Base-by-base conservation (phyloP, 768 basidiomycete species). In the Tylopilus rubrobrunneus region DNA sequence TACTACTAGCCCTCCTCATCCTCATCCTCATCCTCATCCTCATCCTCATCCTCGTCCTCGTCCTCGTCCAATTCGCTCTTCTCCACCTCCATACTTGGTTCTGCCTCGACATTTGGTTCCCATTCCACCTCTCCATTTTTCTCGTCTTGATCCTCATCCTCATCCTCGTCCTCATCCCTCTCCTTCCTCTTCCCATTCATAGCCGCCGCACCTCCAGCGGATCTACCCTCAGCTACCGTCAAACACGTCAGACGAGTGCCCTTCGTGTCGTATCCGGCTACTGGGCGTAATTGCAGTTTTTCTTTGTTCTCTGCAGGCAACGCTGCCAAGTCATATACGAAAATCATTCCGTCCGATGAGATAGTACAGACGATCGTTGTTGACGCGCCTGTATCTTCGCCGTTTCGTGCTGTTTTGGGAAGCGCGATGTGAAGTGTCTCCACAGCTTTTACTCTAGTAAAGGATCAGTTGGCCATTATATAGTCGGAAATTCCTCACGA, bases 321-420 rank as follows among this genome's bases (percentile, higher is more conserved):
- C 7, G 69, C 62, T 2, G 78, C 76, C 52, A 92, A 71, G 67
- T 94, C 86, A 68, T 86, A 93, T 19, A 94, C 64, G 57, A 84
- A 81, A 52, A 94, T 80, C 54, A 83, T 82, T 7, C 97, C 97
- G 55, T 98, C 97, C 0, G 96, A 97, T 0, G 94, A 98, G 15
- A 83, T 84, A 3, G 92, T 89, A 58, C 84, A 81, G 4, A 83
- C 79, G 23, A 89, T 73, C 0, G 83, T 89, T 10, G 85, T 89
- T 8, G 76, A 75, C 42, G 58, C 60, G 31, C 67, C 66, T 17
- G 48, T 17, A 28, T 60, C 62, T 17, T 64, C 17, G 48, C 40
- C 49, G 47, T 45, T 48, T 9, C 45, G 36, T 49, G 41, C 5
- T 31, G 62, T 53, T 12, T 66, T 56, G 5, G 84, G 86, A 23